Evolutionary conservation across 768 basidiomycete species (phyloP).

Genomic region (Trametes elegans): DNA sequence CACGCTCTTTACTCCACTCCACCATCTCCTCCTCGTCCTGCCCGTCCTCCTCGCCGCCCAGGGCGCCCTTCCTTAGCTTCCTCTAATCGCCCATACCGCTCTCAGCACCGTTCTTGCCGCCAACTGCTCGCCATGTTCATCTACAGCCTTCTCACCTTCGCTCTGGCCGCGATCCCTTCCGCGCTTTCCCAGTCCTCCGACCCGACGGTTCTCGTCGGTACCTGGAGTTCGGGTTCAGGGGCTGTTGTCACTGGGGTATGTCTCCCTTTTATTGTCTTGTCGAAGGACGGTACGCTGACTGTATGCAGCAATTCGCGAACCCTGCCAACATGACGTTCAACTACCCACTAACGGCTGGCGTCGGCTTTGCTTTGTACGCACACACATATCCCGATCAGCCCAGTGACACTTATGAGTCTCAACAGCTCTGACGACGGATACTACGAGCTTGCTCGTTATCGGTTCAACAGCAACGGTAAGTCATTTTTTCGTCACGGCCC

Average conservation of each 20-base stretch:
- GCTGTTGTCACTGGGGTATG: slow-evolving; percentile 83
- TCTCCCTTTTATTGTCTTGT: neutral
- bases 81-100: slow-evolving; percentile 17
- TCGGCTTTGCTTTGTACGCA: slow-evolving; percentile 90
- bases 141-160: slow-evolving; percentile 27
- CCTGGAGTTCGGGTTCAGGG: slow-evolving; percentile 82
- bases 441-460: slow-evolving; percentile 90
- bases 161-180: slow-evolving; percentile 28
- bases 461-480: slow-evolving; percentile 84
- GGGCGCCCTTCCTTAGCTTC: slow-evolving; percentile 23
- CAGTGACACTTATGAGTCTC: neutral
- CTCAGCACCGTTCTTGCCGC: slow-evolving; percentile 2
- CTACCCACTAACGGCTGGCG: slow-evolving; percentile 83
- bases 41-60: slow-evolving; percentile 9
- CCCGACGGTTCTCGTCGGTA: slow-evolving; percentile 67
- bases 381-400: slow-evolving; percentile 18
- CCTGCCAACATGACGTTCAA: slow-evolving; percentile 79
- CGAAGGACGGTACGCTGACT: neutral
- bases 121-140: slow-evolving; percentile 10
- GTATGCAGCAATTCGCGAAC: slow-evolving; percentile 72
- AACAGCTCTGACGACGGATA: slow-evolving; percentile 65
- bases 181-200: slow-evolving; percentile 44
- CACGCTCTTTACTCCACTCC: slow-evolving; percentile 24
- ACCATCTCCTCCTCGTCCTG: slow-evolving; percentile 20
- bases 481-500: neutral